A percentile compares a stretch with the other conserved stretches of the same genome.
Evolutionary conservation across 306 rosid species (phyloP).

Genomic region (Ormosia emarginata): DNA sequence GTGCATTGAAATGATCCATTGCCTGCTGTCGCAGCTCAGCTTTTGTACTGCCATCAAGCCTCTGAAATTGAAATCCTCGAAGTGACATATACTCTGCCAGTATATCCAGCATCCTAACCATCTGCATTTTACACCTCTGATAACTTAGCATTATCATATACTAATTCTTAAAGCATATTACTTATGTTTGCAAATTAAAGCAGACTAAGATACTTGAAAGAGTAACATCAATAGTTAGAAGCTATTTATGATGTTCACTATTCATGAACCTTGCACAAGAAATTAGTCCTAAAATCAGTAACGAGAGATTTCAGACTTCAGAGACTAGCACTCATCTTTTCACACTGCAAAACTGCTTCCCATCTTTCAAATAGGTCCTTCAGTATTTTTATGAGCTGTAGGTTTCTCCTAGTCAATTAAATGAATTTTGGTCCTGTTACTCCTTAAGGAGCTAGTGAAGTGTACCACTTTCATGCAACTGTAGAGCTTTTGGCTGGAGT

Average conservation of each 20-base stretch:
- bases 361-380: not conserved
- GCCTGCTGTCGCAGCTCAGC: conserved; percentile 98
- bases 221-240: not conserved
- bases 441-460: not conserved
- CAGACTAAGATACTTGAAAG: not conserved
- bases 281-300: not conserved
- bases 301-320: not conserved
- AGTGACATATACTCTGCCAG: conserved; percentile 86
- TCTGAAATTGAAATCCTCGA: conserved; percentile 94
- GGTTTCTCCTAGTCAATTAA: not conserved
- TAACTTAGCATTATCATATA: conserved; percentile 13
- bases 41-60: conserved; percentile 99
- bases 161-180: not conserved
- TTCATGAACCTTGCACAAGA: conserved; percentile 13
- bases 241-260: not conserved
- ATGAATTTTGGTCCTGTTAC: not conserved
- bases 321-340: not conserved
- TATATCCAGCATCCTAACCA: conserved; percentile 98
- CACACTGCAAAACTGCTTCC: not conserved
- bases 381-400: not conserved
- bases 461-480: not conserved
- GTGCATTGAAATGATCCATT: conserved; percentile 98
- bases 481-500: not conserved
- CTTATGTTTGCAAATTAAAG: not conserved
- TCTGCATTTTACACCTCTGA: conserved; percentile 51